Evolutionary conservation across 192 early-diverging fungal species (phyloP).

Genomic region (Rhizophagus prolifer): DNA sequence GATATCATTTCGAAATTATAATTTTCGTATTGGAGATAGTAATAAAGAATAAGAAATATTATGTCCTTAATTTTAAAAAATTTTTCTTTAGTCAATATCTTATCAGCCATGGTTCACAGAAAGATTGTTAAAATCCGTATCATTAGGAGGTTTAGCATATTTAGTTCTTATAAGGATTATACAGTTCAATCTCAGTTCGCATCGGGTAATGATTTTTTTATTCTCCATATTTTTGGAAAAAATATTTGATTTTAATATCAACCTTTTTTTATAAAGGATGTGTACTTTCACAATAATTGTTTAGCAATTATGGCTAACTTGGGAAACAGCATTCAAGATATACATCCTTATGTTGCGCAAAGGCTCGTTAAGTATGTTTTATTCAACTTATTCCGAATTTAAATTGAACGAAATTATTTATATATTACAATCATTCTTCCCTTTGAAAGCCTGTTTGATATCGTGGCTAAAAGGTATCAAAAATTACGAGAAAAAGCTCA

Average conservation of each 20-base stretch:
- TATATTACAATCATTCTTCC: not conserved
- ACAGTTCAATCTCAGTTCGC: conserved; percentile 66
- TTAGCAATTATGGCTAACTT: conserved; percentile 68
- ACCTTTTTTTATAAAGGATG: conserved; percentile 47
- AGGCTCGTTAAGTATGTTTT: conserved; percentile 63
- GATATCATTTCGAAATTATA: not conserved
- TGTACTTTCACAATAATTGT: conserved; percentile 66
- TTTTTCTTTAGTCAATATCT: conserved; percentile 47
- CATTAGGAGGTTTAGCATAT: conserved; percentile 64
- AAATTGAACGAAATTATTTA: not conserved
- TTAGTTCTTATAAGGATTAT: conserved; percentile 66
- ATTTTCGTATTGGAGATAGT: not conserved
- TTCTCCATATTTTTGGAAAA: not conserved
- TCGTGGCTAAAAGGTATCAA: conserved; percentile 64
- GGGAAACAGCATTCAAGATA: conserved; percentile 54
- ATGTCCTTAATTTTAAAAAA: not conserved
- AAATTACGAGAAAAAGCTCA: conserved; percentile 46
- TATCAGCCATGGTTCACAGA: conserved; percentile 74
- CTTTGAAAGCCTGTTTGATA: conserved; percentile 58
- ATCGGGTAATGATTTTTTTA: conserved; percentile 48
- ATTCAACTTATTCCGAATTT: not conserved
- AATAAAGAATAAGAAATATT: not conserved
- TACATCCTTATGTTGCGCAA: conserved; percentile 70
- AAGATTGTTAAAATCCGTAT: conserved; percentile 59
- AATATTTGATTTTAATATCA: not conserved